These are phyloP conservation scores for Solanum acaule DNA, from an alignment of 257 asterid genomes.

Conservation along the genomic window DNA sequence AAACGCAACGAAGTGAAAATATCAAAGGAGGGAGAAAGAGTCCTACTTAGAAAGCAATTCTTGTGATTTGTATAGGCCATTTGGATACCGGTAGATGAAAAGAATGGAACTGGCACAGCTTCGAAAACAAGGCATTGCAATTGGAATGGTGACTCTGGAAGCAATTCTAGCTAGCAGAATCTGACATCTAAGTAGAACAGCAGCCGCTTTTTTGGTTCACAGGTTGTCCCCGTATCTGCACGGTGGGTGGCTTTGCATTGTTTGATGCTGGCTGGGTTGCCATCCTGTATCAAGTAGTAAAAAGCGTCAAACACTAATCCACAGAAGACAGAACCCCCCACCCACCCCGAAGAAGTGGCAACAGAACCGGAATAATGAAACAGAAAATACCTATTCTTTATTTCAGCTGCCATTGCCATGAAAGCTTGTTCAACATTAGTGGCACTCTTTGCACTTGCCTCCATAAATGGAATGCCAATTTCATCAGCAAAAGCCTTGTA, in stretches of 20 bases:
- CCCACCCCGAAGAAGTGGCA: not conserved
- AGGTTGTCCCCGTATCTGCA: slow-evolving; percentile 76
- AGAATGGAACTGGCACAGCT: slow-evolving; percentile 22
- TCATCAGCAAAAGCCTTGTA: slow-evolving; percentile 69
- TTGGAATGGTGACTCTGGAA: not conserved
- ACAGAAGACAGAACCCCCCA: not conserved
- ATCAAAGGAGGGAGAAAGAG: slow-evolving; percentile 4
- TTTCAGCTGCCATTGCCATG: slow-evolving; percentile 79
- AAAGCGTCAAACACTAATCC: not conserved
- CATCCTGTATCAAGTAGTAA: slow-evolving; percentile 37
- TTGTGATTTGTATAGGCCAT: slow-evolving; percentile 25
- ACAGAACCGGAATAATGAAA: not conserved
- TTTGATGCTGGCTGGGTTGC: slow-evolving; percentile 55
- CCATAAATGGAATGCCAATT: slow-evolving; percentile 78
- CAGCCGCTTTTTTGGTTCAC: slow-evolving; percentile 68
- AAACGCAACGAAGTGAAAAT: not conserved
- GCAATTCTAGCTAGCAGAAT: not conserved
- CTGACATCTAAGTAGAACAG: slow-evolving; percentile 32
- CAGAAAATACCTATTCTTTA: slow-evolving; percentile 51
- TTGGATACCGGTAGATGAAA: slow-evolving; percentile 11
- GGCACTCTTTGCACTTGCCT: slow-evolving; percentile 72
- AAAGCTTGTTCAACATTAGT: slow-evolving; percentile 73
- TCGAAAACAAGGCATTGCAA: not conserved
- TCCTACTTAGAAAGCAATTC: slow-evolving; percentile 2
- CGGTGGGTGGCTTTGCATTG: slow-evolving; percentile 56